Evolutionary conservation across 1,284 basidiomycete genomes (phyloP).

Genomic region (Cryptococcus sp.): DNA sequence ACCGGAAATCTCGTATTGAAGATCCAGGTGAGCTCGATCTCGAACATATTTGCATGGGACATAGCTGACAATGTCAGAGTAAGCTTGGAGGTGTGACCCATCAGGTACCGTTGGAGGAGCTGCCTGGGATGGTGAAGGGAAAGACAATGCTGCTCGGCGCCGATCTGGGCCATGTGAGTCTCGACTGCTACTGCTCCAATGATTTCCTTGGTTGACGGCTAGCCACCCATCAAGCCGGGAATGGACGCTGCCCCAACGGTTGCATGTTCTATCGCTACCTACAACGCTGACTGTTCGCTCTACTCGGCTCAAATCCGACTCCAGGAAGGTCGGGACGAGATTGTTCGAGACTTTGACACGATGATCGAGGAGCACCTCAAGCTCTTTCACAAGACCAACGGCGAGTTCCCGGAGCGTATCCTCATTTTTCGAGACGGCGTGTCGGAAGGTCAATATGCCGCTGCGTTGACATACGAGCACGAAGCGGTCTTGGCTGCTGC

Average conservation of each 20-base stretch:
- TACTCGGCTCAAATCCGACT: conserved; percentile 46
- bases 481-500: conserved; percentile 39
- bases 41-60: conserved; percentile 41
- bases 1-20: conserved; percentile 43
- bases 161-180: conserved; percentile 39
- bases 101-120: conserved; percentile 26
- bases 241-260: conserved; percentile 41
- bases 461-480: conserved; percentile 46
- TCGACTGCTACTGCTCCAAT: too few species aligned
- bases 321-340: conserved; percentile 45
- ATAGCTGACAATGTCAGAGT: conserved; percentile 22
- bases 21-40: conserved; percentile 41
- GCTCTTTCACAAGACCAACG: conserved; percentile 31
- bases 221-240: conserved; percentile 31
- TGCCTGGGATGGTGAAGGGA: conserved; percentile 34
- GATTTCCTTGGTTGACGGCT: conserved; percentile 8
- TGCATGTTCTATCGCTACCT: conserved; percentile 48
- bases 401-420: conserved; percentile 40
- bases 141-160: conserved; percentile 48
- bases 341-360: conserved; percentile 23
- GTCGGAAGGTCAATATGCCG: conserved; percentile 51
- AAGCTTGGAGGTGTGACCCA: conserved; percentile 49
- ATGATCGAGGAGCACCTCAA: conserved; percentile 35
- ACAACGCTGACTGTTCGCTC: conserved; percentile 40
- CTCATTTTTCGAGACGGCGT: conserved; percentile 51